Evolutionary conservation across 176 grass and related monocot genomes (phyloP), one percentile per base, ranked within the genome.

Genomic region (Avena eriantha): DNA sequence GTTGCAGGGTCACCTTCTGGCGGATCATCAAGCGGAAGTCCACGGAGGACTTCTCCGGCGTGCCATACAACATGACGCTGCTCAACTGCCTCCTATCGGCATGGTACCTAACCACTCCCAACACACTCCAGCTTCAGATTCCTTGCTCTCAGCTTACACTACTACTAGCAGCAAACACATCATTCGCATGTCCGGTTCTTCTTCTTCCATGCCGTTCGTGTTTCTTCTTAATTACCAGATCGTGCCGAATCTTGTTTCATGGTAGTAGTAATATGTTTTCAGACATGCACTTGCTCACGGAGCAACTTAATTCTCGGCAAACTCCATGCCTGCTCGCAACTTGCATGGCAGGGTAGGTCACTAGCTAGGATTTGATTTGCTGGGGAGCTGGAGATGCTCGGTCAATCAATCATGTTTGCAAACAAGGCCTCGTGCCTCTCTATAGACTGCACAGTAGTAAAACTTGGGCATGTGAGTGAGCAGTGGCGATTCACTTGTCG

Each of bases 51-150:
- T 99, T 99, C 85, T 99, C 97, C 13, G 94, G 97, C 13, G 94
- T 99, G 78, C 97, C 97, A 67, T 99, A 99, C 92, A 96, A 93
- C 88, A 99, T 94, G 97, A 94, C 97, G 76, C 84, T 96, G 76
- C 92, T 99, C 85, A 99, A 99, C 87, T 99, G 97, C 87, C 97
- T 99, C 82, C 92, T 99, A 75, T 96, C 94, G 4, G 97, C 94
- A 22, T 96, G 97, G 97, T 29, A 29, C 29, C 29, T 29, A 29
- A 29, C 29, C 29, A 29, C 29, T 29, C 29, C 29, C 29, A 29
- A 29, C 29, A 29, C 29, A 29, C 29, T 29, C 29, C 29, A 29
- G 1, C 29, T 29, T 29, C 29, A 29, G 29, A 29, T 29, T 29
- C 29, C 29, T 1, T 29, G 29, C 29, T 29, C 29, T 29, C 29